Base-by-base conservation (phyloP, 2,329 filamentous ascomycete species). In the Sclerotinia spermophila region DNA sequence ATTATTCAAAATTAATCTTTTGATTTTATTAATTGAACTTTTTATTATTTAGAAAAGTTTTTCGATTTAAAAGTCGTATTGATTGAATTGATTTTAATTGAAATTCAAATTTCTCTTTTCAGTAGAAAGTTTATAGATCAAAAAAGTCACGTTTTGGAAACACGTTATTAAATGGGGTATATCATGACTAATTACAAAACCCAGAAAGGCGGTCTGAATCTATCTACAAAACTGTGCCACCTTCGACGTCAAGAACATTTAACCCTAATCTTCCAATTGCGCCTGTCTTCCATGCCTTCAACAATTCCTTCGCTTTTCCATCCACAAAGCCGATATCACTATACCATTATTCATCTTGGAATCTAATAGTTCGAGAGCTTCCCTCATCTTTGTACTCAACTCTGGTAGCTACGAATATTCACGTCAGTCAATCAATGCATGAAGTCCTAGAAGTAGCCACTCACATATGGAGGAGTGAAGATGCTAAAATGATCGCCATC, bases 401-500 rank as follows among this genome's bases (percentile, higher is more conserved):
- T 21, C 53, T 3, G 66, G 66, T 24, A 68, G 53, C 66, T 68
- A 35, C 17, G 1, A 62, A 35, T 4, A 33, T 33, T 13, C 60
- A 45, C 40, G 27, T 62, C 27, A 62, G 60, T 30, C 27, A 33
- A 33, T 62, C 5, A 6, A 6, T n/a, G 1, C 19, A 2, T 10
- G 11, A 19, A 24, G 42, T 7, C 6, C 27, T 33, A 45, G 5
- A n/a, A 21, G 60, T n/a, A 42, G 17, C 10, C 11, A 60, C 66
- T 60, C 42, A 68, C 66, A 59, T n/a, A 38, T 48, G 21, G 44
- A n/a, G 66, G 38, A 68, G 38, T 68, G 40, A 68, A 68, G 19
- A 68, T 68, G 30, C 66, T 68, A 27, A 68, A 68, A 59, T 68
- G 55, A 68, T 68, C 66, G 5, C 66, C 66, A n/a, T 68, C 15